Evolutionary conservation across 345 rosid species (phyloP).

Genomic region (Bretschneidera sinensis): DNA sequence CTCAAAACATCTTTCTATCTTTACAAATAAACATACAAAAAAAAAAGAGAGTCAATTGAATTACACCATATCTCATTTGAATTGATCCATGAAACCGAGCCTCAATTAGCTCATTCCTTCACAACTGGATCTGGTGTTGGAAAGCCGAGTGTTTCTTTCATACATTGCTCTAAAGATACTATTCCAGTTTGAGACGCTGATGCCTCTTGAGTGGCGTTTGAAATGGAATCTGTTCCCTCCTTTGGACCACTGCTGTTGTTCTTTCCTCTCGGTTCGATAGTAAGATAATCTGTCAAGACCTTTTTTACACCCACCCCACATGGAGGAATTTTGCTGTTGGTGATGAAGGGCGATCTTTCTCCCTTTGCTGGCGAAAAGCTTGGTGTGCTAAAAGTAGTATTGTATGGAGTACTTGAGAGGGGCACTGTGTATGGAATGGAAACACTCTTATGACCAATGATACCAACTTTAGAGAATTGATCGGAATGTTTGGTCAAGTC

Average conservation of each 20-base stretch:
- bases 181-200: background rate
- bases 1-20: conserved; percentile 10
- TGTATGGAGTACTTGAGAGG: conserved; percentile 47
- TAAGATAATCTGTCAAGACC: conserved; percentile 64
- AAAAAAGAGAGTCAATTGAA: too few species aligned
- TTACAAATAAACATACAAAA: background rate
- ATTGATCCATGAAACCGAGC: too few species aligned
- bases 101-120: background rate
- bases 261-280: conserved; percentile 46
- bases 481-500: conserved; percentile 78
- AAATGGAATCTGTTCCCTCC: conserved; percentile 21
- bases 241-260: conserved; percentile 17
- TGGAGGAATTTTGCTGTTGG: conserved; percentile 44
- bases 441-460: conserved; percentile 42
- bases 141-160: conserved; percentile 24
- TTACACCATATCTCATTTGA: too few species aligned
- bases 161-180: conserved; percentile 27
- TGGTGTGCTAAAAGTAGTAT: conserved; percentile 62
- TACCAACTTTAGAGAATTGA: conserved; percentile 49
- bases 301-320: conserved; percentile 59
- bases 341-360: conserved; percentile 47
- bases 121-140: conserved; percentile 1
- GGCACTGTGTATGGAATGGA: conserved; percentile 44
- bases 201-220: conserved; percentile 15
- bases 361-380: conserved; percentile 68